Conservation (phyloP, 805 yeast species). For the Tetrapisispora taiwanensis region DNA sequence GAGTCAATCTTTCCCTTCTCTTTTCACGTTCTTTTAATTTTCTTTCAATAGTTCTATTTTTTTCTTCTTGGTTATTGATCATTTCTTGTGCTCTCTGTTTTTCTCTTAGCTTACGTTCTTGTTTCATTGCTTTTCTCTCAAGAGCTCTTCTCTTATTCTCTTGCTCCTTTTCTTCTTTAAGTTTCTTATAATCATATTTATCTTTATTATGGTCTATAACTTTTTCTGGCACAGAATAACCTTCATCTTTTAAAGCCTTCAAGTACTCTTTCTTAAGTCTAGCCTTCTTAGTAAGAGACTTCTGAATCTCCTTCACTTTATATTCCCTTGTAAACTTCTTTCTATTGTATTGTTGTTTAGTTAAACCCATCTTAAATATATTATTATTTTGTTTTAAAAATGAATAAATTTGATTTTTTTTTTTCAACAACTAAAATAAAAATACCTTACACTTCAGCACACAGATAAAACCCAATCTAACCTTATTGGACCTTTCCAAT, state of each 20-base stretch:
- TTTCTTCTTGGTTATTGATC: slow-evolving; percentile 34
- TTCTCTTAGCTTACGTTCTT: slow-evolving; percentile 28
- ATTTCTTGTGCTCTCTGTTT: slow-evolving; percentile 28
- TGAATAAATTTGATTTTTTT: too few species aligned
- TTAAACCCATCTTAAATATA: slow-evolving; percentile 12
- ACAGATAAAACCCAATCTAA: too few species aligned
- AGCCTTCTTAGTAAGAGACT: slow-evolving; percentile 68
- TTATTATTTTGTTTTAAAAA: background rate
- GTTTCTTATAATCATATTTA: slow-evolving; percentile 11
- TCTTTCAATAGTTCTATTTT: slow-evolving; percentile 28
- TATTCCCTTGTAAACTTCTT: slow-evolving; percentile 32
- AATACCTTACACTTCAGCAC: too few species aligned
- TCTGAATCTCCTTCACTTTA: slow-evolving; percentile 56
- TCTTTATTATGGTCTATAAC: slow-evolving; percentile 2
- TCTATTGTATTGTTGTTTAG: slow-evolving; percentile 18
- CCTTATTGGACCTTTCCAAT: too few species aligned
- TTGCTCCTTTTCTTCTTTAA: slow-evolving; percentile 14
- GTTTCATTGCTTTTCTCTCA: slow-evolving; percentile 29
- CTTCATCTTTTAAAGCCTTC: slow-evolving; percentile 67
- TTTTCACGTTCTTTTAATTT: slow-evolving; percentile 35
- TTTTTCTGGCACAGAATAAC: slow-evolving; percentile 42
- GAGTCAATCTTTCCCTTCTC: slow-evolving; percentile 37
- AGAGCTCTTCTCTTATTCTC: slow-evolving; percentile 25
- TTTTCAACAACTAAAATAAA: too few species aligned
- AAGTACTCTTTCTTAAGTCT: slow-evolving; percentile 72